Base-by-base conservation (phyloP, 495 filamentous ascomycete species). In the Penicillium fimorum region DNA sequence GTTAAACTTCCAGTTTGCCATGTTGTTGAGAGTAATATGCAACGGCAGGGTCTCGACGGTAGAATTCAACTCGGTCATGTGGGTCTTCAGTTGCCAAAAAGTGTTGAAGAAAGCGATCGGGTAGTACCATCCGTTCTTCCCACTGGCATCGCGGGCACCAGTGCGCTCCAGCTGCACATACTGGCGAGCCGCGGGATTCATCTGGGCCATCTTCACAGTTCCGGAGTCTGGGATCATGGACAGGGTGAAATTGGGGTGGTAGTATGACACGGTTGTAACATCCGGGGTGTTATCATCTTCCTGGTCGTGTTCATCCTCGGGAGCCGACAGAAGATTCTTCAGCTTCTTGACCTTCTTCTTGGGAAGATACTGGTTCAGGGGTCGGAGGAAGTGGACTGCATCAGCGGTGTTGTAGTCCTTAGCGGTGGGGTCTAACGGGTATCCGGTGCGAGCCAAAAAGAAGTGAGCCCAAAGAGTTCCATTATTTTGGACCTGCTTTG, bases 111-210 rank as follows among this genome's bases (percentile, higher is more conserved):
- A 98, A 29, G 96, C 70, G 52, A 96, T 85, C 5, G 94, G 94
- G 68, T 94, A 98, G 72, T 97, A 98, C 94, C 94, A 98, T 42
- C 88, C 88, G 74, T 97, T 92, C 69, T 91, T 82, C 7, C 94
- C 94, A 5, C 84, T 84, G 5, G 74, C 79, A 72, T 98, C 94
- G 32, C 94, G 75, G 56, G 80, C 89, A 68, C 79, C 88, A 58
- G 68, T 90, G 3, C 71, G 71, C 66, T 97, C 94, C 44, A 96
- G 80, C 30, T 84, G 82, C 2, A 96, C 70, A 65, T 88, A 90
- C 64, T 91, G 86, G 11, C 87, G 83, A 45, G 88, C 73, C 1
- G 91, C 87, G 0, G 89, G 88, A 51, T 90, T 88, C 51, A 90
- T 73, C 52, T 81, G 76, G n/a, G 79, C 76, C 54, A 83, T 92